Evolutionary conservation across 306 rosid species (phyloP), one percentile per base, ranked within the genome.

Genomic region (Dalbergia cultrata): DNA sequence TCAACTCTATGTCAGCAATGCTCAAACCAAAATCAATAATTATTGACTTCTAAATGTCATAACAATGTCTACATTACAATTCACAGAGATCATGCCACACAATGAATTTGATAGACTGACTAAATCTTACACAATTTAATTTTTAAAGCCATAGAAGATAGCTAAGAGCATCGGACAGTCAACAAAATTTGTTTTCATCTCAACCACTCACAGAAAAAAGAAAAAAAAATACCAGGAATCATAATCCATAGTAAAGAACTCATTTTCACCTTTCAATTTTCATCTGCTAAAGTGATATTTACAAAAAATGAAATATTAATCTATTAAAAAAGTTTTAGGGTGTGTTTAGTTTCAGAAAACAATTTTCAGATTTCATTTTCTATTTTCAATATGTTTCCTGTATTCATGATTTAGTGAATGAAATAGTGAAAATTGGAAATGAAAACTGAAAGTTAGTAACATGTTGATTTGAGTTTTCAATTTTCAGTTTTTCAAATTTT

Each of bases 1-100:
- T 54, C 10, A 54, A 54, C 58, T 50, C 13, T 49, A 13, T 19
- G 5, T 60, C 67, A 64, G 79, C 58, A 50, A 70, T n/a, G 45
- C 37, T 31, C 59, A 44, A 33, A 47, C 45, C 43, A 70, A 31
- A 13, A 44, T 60, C 44, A 70, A 9, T 3, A 61, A 37, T 60
- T 60, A 9, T 26, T 60, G 6, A 21, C 22, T 50, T 12, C 14
- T 59, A 35, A 71, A 71, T 49, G 41, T 21, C 50, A 47, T 49
- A 34, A 18, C 12, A 39, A 57, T 45, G 22, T 17, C 5, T 26
- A 9, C 13, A 31, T 26, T 21, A n/a, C 68, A 68, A 57, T 14
- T 67, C 35, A 26, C 69, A 57, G 26, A 68, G 52, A 56, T 56
- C 45, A 31, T 22, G 26, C 1, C 19, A 33, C 34, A 58, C 63